Base-by-base conservation (phyloP, 2,329 filamentous ascomycete genomes). In the Colletotrichum cereale region DNA sequence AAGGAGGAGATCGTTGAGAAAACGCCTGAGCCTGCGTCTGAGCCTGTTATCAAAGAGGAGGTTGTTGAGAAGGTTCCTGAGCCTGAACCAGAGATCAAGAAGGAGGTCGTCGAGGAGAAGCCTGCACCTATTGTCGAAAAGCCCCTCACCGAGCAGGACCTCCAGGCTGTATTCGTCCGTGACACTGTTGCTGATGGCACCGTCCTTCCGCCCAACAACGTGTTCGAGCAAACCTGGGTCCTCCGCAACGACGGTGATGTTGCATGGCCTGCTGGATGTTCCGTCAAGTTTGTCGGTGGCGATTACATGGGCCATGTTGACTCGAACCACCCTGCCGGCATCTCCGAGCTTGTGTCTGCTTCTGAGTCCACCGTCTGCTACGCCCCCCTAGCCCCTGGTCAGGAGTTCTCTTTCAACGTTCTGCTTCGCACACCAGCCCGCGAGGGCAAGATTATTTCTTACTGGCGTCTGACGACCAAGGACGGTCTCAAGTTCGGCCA, bases 271-370 rank as follows among this genome's bases (percentile, higher is more conserved):
- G 89, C 91, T 66, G 96, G 95, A 73, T 97, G 94, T 86, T 92
- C 91, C 67, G 93, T 98, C 76, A 94, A 93, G 82, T 98, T 95
- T 78, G 92, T 97, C 71, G 95, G 96, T 69, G 96, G 96, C 62
- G 96, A 98, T 81, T 95, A 96, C 83, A 98, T 99, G 96, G 94
- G 97, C 76, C 93, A 95, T 75, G 88, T 97, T 66, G 93, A 97
- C 80, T 90, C 92, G 62, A 88, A 87, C 73, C 93, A 93, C 77
- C 93, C 95, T 31, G 91, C 92, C n/a, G 93, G 92, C 75, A 90
- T 94, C 67, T 87, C 88, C 48, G 91, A 95, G 76, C 90, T 98
- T 69, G 88, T 91, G 47, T 90, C 90, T 42, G 94, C 95, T 64
- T 93, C 91, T 66, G 92, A 96, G 85, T 97, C 93, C 79, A 96